Evolutionary conservation across 2,329 filamentous ascomycete species (phyloP), one percentile per base, ranked within the genome.

Genomic region (Allantophomopsis cytisporea): DNA sequence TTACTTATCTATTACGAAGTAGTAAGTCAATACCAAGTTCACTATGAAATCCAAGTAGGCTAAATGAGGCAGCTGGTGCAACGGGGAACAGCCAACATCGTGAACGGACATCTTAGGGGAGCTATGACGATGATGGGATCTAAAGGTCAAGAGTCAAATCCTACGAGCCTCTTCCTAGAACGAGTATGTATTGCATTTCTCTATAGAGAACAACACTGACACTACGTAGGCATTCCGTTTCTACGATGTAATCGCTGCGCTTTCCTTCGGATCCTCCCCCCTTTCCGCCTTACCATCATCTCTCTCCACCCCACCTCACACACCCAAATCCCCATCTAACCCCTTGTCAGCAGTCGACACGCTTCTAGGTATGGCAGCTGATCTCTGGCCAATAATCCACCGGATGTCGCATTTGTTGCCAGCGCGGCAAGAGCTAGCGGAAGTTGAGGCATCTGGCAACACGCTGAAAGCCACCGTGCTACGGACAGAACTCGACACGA

Each of bases 1-100:
- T 60, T 78, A 4, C 52, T 77, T 4, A 66, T 78, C 1, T 78
- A 78, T 48, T 77, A 76, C 43, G 73, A 78, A 66, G 73, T 75
- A 45, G 73, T 76, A 47, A 58, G 72, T 52, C 10, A 14, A 17
- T 5, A 3, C 15, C 31, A 34, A 34, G 12, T 17, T 3, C 7
- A 7, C 12, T 8, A 28, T 21, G 28, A 23, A n/a, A 10, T n/a
- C 13, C 7, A 16, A 28, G 10, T 21, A 2, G 20, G 32, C 32
- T 14, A 6, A 21, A 28, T 3, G 16, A 41, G 31, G n/a, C 44
- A 79, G 74, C 61, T 79, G 34, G 74, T 80, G 7, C 72, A 77
- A 54, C 65, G 65, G 44, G 71, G 71, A 2, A 65, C 65, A 20
- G 72, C 72, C 0, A 77, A 69, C 43, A 73, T 78, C 37, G 70